Evolutionary conservation across 2,329 filamentous ascomycete genomes (phyloP).

Genomic region (Aspergillus cejpii): DNA sequence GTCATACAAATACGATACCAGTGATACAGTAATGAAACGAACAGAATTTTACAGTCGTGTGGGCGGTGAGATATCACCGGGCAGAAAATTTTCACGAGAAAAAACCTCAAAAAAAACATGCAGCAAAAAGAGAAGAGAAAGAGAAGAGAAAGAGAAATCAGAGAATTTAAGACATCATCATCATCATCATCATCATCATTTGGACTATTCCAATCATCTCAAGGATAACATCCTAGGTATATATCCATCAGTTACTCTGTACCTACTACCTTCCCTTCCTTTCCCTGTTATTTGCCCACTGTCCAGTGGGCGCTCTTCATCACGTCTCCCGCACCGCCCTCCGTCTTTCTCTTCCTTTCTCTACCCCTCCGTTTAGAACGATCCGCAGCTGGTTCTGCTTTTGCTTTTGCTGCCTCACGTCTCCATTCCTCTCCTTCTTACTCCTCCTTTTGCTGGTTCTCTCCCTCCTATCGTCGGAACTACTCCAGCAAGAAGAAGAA

Average conservation of each 20-base stretch:
- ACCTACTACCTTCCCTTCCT: neutral
- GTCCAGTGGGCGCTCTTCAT: constrained; percentile 24
- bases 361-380: constrained; percentile 44
- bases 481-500: constrained; percentile 55
- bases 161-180: neutral
- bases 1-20: neutral
- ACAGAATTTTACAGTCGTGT: constrained; percentile 22
- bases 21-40: neutral
- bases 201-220: neutral
- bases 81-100: constrained; percentile 21
- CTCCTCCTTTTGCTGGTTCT: constrained; percentile 48
- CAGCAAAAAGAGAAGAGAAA: neutral
- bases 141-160: neutral
- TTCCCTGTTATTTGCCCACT: constrained; percentile 12
- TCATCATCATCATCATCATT: neutral
- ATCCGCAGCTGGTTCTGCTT: constrained; percentile 62
- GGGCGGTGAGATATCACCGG: constrained; percentile 19
- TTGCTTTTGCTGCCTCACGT: constrained; percentile 46
- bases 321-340: constrained; percentile 25
- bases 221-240: too few species aligned
- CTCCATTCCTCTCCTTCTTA: constrained; percentile 30
- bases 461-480: constrained; percentile 36
- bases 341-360: constrained; percentile 50
- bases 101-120: neutral
- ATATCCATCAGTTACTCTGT: too few species aligned